Conservation (phyloP, 2,329 filamentous ascomycete genomes). For the Exutisphaerella laricina region DNA sequence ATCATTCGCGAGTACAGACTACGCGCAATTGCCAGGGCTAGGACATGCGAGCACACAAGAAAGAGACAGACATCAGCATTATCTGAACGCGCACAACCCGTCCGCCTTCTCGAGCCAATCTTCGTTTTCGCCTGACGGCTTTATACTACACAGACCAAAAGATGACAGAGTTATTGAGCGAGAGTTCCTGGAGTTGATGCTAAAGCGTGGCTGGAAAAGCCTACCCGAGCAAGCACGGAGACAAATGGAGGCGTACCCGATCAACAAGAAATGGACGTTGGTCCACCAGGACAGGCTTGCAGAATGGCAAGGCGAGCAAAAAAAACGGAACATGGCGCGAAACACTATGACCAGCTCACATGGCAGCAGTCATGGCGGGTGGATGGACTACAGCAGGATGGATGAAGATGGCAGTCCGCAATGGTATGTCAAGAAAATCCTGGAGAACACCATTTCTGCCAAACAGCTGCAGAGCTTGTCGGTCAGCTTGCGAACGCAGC, state of each 20-base stretch:
- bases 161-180: slow-evolving; percentile 82
- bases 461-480: slow-evolving; percentile 91
- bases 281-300: slow-evolving; percentile 92
- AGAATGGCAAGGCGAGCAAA: slow-evolving; percentile 92
- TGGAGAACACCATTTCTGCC: slow-evolving; percentile 88
- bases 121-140: slow-evolving; percentile 49
- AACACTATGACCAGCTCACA: slow-evolving; percentile 56
- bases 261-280: slow-evolving; percentile 95
- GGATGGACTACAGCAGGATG: slow-evolving; percentile 47
- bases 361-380: slow-evolving; percentile 56
- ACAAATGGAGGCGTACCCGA: slow-evolving; percentile 93
- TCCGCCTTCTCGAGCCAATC: slow-evolving; percentile 45
- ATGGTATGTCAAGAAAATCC: slow-evolving; percentile 95
- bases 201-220: slow-evolving; percentile 96
- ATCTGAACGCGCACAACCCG: slow-evolving; percentile 39
- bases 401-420: slow-evolving; percentile 95
- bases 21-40: slow-evolving; percentile 36
- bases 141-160: slow-evolving; percentile 64
- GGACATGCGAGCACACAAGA: slow-evolving; percentile 36
- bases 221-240: slow-evolving; percentile 87
- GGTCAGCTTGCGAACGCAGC: slow-evolving; percentile 91
- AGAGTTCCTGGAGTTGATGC: slow-evolving; percentile 90
- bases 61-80: slow-evolving; percentile 31
- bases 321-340: slow-evolving; percentile 69
- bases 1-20: slow-evolving; percentile 43